Evolutionary conservation across 768 basidiomycete genomes (phyloP).

Genomic region (Lactarius hengduanensis): DNA sequence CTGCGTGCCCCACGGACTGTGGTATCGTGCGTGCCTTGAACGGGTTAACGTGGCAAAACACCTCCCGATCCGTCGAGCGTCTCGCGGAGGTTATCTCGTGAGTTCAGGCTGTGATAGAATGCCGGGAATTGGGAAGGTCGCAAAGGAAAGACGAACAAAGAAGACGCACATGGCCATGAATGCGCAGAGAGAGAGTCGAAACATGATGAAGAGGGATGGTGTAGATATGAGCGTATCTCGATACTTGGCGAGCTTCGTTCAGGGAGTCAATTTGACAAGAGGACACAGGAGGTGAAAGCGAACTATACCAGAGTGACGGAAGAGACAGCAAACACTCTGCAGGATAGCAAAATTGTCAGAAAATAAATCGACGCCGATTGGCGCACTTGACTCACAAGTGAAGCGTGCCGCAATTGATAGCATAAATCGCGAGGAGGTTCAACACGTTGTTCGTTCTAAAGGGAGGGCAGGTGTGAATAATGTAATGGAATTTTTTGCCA

Average conservation of each 20-base stretch:
- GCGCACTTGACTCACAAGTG: background rate
- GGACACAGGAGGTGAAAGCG: too few relatives aligned
- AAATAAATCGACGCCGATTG: background rate
- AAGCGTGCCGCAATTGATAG: background rate
- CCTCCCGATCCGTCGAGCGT: background rate
- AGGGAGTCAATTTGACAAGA: background rate
- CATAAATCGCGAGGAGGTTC: background rate
- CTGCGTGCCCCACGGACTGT: background rate
- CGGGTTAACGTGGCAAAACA: background rate
- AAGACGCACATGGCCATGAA: background rate
- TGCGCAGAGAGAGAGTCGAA: too few relatives aligned
- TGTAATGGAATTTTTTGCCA: too few relatives aligned
- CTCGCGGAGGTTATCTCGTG: background rate
- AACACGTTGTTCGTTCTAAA: background rate
- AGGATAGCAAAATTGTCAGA: background rate
- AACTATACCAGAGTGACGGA: background rate
- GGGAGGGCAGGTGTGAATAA: background rate
- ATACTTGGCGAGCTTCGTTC: background rate
- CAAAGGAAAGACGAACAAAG: background rate
- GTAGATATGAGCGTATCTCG: background rate
- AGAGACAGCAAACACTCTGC: background rate
- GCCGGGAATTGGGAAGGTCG: background rate
- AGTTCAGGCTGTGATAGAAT: background rate
- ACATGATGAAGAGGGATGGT: background rate
- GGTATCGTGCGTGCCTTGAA: background rate